Evolutionary conservation across 805 yeast species (phyloP).

Genomic region (Dipodascus albidus): DNA sequence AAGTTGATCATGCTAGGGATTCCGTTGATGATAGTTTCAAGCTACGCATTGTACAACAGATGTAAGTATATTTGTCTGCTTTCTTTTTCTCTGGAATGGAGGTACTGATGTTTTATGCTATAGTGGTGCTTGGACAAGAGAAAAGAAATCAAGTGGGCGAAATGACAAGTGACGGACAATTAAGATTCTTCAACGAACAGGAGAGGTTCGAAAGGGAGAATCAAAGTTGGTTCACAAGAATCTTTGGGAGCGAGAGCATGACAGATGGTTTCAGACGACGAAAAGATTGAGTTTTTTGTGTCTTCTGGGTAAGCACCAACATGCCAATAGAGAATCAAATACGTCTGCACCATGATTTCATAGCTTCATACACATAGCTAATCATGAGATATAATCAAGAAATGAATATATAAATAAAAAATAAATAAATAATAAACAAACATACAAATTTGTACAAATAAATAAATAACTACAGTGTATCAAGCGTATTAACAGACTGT

Average conservation of each 20-base stretch:
- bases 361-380: too few relatives aligned
- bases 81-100: too few relatives aligned
- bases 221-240: conserved; percentile 29
- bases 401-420: not conserved
- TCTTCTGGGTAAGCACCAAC: too few relatives aligned
- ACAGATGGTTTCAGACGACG: not conserved
- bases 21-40: conserved; percentile 21
- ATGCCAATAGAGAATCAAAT: too few relatives aligned
- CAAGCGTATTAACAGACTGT: too few relatives aligned
- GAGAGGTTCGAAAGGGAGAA: conserved; percentile 30
- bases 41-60: conserved; percentile 21
- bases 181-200: conserved; percentile 32
- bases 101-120: too few relatives aligned
- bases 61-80: conserved; percentile 7
- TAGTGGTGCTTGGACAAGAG: conserved; percentile 31
- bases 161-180: conserved; percentile 33
- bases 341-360: too few relatives aligned
- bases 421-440: too few relatives aligned
- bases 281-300: not conserved
- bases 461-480: too few relatives aligned
- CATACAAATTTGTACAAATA: too few relatives aligned
- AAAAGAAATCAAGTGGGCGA: conserved; percentile 37
- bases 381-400: too few relatives aligned
- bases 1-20: conserved; percentile 22
- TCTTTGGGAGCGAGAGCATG: conserved; percentile 33